Base-by-base conservation (phyloP, 352 stramenopile genomes). In the Phytopythium delawarense region DNA sequence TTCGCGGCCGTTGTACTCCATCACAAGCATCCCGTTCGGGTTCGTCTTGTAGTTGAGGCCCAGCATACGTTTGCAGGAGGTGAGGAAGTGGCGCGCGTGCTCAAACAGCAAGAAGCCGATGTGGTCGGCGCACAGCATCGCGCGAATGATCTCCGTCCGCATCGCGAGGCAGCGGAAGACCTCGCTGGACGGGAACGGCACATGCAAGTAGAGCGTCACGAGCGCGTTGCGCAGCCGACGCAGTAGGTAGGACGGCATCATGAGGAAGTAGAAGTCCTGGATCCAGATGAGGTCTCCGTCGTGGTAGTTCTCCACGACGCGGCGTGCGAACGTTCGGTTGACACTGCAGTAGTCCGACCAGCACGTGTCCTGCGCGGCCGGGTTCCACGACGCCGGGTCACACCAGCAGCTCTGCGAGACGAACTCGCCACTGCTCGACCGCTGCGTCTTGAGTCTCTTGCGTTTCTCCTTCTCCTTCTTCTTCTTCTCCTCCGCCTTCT, bases 251-350 rank as follows among this genome's bases (percentile, higher is more conserved):
- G 90, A 98, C 13, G 97, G 97, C 40, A 99, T 76, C 68, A 99
- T 96, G 61, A 99, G 82, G 40, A 99, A 88, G 75, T 99, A 96
- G 66, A 99, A 99, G 56, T 98, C 97, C 70, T 99, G 96, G 51
- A 99, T 96, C 97, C 97, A 99, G 59, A 99, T 90, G 48, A 97
- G 74, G 70, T 97, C 79, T 20, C 87, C 82, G 8, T 79, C 71
- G 67, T 94, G 71, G 55, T 93, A 96, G 50, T 69, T 88, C 66
- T 93, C 81, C 46, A 93, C 75, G 21, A 85, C 70, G 2, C 74
- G 74, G 39, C 72, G 70, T 20, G 76, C 74, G 35, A 85, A 81
- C 34, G 74, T 85, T 42, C 74, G 71, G 61, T 94, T 94, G 30
- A 94, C 82, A 50, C 73, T 89, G 71, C 82, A 91, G 62, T 92